Percentiles rank a stretch among this genome's conserved stretches.
Conservation (phyloP, 2,329 filamentous ascomycete species). For the Thelonectria olida region DNA sequence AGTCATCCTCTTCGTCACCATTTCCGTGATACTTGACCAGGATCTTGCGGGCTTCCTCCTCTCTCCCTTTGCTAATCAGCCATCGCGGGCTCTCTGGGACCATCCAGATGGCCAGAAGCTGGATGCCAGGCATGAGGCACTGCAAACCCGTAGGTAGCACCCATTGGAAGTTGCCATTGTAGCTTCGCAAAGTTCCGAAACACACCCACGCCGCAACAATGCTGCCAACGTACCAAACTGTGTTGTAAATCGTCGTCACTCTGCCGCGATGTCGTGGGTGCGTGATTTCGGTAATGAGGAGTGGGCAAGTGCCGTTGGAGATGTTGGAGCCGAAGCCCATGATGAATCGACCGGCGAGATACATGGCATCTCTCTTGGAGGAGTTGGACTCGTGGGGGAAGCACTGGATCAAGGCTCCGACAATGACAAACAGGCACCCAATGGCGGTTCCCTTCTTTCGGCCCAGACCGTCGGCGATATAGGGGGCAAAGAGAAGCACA, state of each 20-base stretch:
- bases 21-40: conserved; percentile 38
- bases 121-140: conserved; percentile 34
- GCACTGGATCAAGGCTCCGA: conserved; percentile 34
- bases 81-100: conserved; percentile 35
- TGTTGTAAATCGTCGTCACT: conserved; percentile 38
- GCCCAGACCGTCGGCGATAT: conserved; percentile 36
- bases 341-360: conserved; percentile 34
- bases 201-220: conserved; percentile 35
- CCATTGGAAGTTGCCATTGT: conserved; percentile 32
- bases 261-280: conserved; percentile 33
- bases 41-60: conserved; percentile 31
- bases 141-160: conserved; percentile 32
- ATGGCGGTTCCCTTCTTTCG: conserved; percentile 35
- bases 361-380: conserved; percentile 27
- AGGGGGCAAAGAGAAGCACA: conserved; percentile 36
- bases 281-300: conserved; percentile 36
- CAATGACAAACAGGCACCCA: conserved; percentile 29
- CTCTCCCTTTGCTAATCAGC: conserved; percentile 33
- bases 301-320: conserved; percentile 35
- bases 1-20: conserved; percentile 22
- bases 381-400: conserved; percentile 24
- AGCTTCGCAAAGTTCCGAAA: conserved; percentile 29
- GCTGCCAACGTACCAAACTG: conserved; percentile 35
- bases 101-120: conserved; percentile 30
- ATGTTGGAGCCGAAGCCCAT: conserved; percentile 38